Conservation (phyloP, 805 yeast genomes). For the Starmerella stigmatis region DNA sequence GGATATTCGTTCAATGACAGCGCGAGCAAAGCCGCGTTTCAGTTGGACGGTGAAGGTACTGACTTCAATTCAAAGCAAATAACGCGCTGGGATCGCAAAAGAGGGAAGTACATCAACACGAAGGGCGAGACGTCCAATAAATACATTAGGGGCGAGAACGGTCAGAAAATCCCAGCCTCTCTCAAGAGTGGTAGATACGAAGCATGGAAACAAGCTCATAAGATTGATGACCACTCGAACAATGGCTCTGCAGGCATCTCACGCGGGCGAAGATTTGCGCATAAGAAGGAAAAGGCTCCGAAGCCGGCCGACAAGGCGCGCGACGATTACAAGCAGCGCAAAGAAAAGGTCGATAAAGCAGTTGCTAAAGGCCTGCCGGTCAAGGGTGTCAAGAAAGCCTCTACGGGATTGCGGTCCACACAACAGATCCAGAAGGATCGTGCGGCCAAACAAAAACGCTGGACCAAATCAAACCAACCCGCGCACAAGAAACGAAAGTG, state of each 20-base stretch:
- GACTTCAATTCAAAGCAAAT: conserved; percentile 53
- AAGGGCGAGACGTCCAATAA: conserved; percentile 54
- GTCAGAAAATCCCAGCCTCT: conserved; percentile 83
- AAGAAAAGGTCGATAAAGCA: conserved; percentile 73
- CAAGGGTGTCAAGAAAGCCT: conserved; percentile 38
- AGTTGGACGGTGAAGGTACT: conserved; percentile 64
- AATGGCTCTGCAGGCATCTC: conserved; percentile 43
- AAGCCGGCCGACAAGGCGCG: conserved; percentile 81
- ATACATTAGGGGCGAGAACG: conserved; percentile 89
- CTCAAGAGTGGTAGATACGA: conserved; percentile 86
- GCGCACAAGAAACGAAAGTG: not conserved
- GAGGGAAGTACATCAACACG: conserved; percentile 73
- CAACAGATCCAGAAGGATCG: conserved; percentile 75
- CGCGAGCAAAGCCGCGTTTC: conserved; percentile 80
- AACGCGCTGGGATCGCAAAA: conserved; percentile 78
- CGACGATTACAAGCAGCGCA: conserved; percentile 74
- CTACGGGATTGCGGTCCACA: conserved; percentile 51
- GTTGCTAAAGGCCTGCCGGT: conserved; percentile 60
- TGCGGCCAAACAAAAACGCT: conserved; percentile 54
- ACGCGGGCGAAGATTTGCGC: conserved; percentile 43
- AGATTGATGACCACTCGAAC: conserved; percentile 38
- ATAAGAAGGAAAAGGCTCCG: conserved; percentile 68
- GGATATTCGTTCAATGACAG: conserved; percentile 55
- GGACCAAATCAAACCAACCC: conserved; percentile 44
- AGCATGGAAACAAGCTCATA: conserved; percentile 73